Base-by-base conservation (phyloP, 2,329 filamentous ascomycete species). In the Didymella exigua region DNA sequence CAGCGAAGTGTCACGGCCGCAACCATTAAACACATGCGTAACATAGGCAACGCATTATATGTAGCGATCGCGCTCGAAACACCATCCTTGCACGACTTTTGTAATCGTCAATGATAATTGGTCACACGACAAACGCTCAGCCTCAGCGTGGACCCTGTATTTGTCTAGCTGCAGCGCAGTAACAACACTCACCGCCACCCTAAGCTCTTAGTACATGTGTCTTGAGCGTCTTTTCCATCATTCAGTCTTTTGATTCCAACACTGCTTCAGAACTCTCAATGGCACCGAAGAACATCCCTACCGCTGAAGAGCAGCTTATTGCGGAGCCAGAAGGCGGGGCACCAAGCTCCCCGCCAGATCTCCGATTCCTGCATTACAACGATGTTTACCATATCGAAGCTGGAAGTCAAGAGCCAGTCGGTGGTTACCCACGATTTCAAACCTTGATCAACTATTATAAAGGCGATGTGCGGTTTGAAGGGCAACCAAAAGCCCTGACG, bases 331-430 rank as follows among this genome's bases (percentile, higher is more conserved):
- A 76, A 61, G 74, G 76, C 58, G 66, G 64, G 61, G 72, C 74
- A 38, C 73, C 78, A 27, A 71, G 72, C 50, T 77, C 77, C 38
- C 73, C 80, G 36, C 89, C 91, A 38, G 89, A 91, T 71, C 77
- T 96, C 45, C 86, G 92, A n/a, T 76, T 96, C 50, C 73, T 96
- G 27, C 93, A 96, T 77, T 96, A 89, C 81, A 96, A 96, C 75
- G 92, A 97, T 76, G 92, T 96, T 56, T 96, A 96, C 75, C 93
- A 96, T 67, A 84, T 96, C 49, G 91, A 96, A 75, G 65, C 82
- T 41, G 80, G 81, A 2, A 92, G 90, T 23, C 86, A 89, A 14
- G 91, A 96, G 70, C 93, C 93, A 1, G 86, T 92, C 2, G 93
- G 93, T 24, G 93, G 93, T 16, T 83, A 89, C 36, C 81, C 90